These are phyloP conservation scores for Silybum marianum DNA, from an alignment of 129 eudicot genomes.

Conservation along the genomic window DNA sequence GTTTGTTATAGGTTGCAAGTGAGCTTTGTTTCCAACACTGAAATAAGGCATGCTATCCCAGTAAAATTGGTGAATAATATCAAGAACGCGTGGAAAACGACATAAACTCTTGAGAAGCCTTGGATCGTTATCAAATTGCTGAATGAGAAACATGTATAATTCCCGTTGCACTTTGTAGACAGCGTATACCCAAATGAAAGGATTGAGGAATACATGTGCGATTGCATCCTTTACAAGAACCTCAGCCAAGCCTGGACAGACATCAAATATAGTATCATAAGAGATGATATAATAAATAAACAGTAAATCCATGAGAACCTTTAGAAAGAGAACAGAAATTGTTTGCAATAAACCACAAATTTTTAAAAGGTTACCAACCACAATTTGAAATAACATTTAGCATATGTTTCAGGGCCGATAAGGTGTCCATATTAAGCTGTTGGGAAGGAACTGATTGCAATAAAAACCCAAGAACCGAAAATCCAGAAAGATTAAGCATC, in stretches of 20 bases:
- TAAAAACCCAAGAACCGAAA: conserved; percentile 81
- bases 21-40: conserved; percentile 53
- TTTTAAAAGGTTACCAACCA: conserved; percentile 47
- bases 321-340: not conserved
- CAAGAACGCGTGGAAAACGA: conserved; percentile 88
- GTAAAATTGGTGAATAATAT: conserved; percentile 75
- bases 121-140: conserved; percentile 91
- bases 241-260: conserved; percentile 78
- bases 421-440: conserved; percentile 85
- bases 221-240: conserved; percentile 89
- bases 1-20: conserved; percentile 45
- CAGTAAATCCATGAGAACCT: not conserved
- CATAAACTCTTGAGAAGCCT: conserved; percentile 81
- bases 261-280: conserved; percentile 25
- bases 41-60: conserved; percentile 52
- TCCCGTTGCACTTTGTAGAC: conserved; percentile 89
- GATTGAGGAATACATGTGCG: conserved; percentile 79
- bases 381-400: conserved; percentile 73
- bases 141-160: conserved; percentile 91
- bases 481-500: conserved; percentile 93
- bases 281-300: conserved; percentile 2
- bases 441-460: conserved; percentile 77
- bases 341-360: conserved; percentile 3
- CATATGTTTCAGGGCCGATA: conserved; percentile 83
- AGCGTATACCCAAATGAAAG: conserved; percentile 82